Base-by-base conservation (phyloP, 768 basidiomycete species). In the Lyophyllum semitale region DNA sequence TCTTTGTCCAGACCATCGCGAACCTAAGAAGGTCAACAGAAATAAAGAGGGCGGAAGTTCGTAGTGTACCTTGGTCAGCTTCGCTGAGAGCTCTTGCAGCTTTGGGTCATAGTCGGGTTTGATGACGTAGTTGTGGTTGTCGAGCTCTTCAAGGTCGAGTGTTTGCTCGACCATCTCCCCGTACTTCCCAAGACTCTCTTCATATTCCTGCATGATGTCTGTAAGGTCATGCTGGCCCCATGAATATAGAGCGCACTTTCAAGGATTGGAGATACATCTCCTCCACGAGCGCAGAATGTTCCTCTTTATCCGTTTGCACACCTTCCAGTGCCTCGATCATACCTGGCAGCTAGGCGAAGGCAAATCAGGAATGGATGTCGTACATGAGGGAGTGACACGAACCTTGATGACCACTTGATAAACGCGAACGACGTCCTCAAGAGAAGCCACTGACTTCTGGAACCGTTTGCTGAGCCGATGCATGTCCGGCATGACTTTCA, bases 101-200 rank as follows among this genome's bases (percentile, higher is more conserved):
- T 79, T 77, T 5, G 82, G 80, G 65, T 98, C 93, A 60, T 96
- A 96, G 51, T 94, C 92, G 0, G 96, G 87, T 64, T 92, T 93
- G 65, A 99, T 95, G 17, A 94, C 87, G 64, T 89, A 94, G 61
- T 89, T 90, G 70, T 98, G 93, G 13, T 81, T 80, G 27, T 91
- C 87, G 6, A 97, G 80, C 54, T 95, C 85, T 20, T 87, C 84
- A 17, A 98, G 83, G 64, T 99, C 97, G 40, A 99, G 83, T 0
- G 97, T 98, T 58, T 92, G 87, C 68, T 98, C 94, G 2, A 98
- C 95, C 91, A 98, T 95, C 57, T 95, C 91, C 2, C 82, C 78
- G 63, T 95, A 96, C 65, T 92, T 92, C 12, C 77, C 77, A 4
- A 98, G 81, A 48, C 75, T 85, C 0, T 67, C 70, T 17, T 82